Evolutionary conservation across 2,329 filamentous ascomycete species (phyloP).

Genomic region (Ascosphaera apis): DNA sequence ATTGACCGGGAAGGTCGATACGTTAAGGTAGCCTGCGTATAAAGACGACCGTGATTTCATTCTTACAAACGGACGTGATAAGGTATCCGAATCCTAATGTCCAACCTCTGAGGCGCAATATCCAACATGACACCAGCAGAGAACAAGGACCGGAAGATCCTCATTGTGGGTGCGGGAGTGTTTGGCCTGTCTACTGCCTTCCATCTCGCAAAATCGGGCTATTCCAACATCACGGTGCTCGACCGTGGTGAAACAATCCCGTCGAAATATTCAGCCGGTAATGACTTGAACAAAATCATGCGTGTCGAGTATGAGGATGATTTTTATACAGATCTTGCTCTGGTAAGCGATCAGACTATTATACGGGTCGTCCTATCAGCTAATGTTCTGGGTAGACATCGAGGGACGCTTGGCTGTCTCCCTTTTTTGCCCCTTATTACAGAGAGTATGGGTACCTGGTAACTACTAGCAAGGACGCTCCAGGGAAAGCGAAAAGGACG

Average conservation of each 20-base stretch:
- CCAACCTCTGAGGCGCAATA: too few species aligned
- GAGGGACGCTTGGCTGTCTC: constrained; percentile 29
- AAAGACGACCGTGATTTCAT: too few species aligned
- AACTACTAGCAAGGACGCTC: constrained; percentile 25
- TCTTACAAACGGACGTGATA: too few species aligned
- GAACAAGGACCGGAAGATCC: constrained; percentile 5
- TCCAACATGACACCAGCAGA: too few species aligned
- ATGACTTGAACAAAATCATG: constrained; percentile 39
- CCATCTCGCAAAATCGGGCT: constrained; percentile 23
- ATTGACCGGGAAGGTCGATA: too few species aligned
- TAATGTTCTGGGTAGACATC: constrained; percentile 18
- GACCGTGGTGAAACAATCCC: constrained; percentile 24
- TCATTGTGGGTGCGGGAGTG: constrained; percentile 23
- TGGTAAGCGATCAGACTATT: constrained; percentile 15
- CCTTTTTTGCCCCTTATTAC: constrained; percentile 31
- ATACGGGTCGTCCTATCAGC: not conserved
- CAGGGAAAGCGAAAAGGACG: constrained; percentile 25
- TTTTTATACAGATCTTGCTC: constrained; percentile 31
- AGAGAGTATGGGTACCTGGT: constrained; percentile 29
- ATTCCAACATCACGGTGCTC: constrained; percentile 25
- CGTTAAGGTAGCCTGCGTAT: too few species aligned
- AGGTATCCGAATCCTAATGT: too few species aligned
- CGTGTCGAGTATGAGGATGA: constrained; percentile 34
- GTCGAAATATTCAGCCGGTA: constrained; percentile 29
- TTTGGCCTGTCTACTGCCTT: constrained; percentile 29